Conservation (phyloP, 129 eudicot genomes). For the Tanacetum coccineum region DNA sequence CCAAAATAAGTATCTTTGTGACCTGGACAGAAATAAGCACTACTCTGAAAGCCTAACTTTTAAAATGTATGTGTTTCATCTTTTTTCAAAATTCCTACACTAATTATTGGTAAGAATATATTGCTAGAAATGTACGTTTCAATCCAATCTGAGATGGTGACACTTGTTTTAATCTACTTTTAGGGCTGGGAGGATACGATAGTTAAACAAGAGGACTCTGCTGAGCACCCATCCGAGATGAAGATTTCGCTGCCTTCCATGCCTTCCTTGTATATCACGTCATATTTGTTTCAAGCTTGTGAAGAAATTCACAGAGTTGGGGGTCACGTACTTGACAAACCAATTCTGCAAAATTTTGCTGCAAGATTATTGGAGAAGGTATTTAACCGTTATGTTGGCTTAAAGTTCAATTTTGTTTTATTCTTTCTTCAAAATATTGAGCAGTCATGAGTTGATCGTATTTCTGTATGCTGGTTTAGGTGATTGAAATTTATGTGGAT, state of each 20-base stretch:
- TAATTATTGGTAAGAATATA: neutral
- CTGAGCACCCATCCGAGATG: conserved; percentile 70
- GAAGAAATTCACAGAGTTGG: conserved; percentile 93
- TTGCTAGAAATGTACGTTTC: no score
- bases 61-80: neutral
- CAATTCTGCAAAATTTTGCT: conserved; percentile 75
- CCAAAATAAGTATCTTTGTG: conserved; percentile 1
- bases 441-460: conserved; percentile 12
- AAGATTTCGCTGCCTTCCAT: conserved; percentile 86
- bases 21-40: neutral
- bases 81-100: neutral
- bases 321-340: conserved; percentile 89
- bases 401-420: neutral
- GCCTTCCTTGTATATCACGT: conserved; percentile 79
- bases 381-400: neutral
- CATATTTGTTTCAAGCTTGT: conserved; percentile 78
- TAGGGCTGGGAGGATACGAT: conserved; percentile 98
- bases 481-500: conserved; percentile 57
- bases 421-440: neutral
- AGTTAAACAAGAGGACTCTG: conserved; percentile 78
- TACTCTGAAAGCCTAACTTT: neutral
- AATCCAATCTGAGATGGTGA: no score
- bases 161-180: no score
- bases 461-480: conserved; percentile 39
- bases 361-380: conserved; percentile 79